Base-by-base conservation (phyloP, 2,329 filamentous ascomycete genomes). In the Colletotrichum simmondsii region DNA sequence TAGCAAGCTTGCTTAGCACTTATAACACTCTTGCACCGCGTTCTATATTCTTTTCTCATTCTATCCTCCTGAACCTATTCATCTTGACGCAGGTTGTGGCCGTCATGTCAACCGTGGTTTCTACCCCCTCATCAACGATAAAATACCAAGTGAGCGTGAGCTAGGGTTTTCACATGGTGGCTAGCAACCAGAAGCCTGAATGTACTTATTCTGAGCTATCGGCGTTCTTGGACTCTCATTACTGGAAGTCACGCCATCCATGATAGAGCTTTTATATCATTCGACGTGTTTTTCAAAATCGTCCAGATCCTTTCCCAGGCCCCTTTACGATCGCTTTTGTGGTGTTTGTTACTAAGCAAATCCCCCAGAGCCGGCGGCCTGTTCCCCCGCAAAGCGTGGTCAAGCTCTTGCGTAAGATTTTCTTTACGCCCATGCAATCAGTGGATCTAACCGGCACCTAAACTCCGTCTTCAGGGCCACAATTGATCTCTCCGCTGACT, bases 371-470 rank as follows among this genome's bases (percentile, higher is more conserved):
- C 42, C 16, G 16, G 35, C 28, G 37, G 28, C n/a, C 26, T 49
- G 14, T 42, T 53, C 37, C 65, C 69, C 69, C 65, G 69, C 65
- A 72, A 53, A 58, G 10, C 58, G 42, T 46, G 22, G 37, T 57
- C 52, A 72, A 68, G 16, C 30, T 72, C 49, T 68, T 19, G 28
- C 69, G 69, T 72, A 72, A 72, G 69, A 72, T 72, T 58, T 72
- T 68, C 69, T 22, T 28, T 12, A n/a, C 5, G 59, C 46, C 52
- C 65, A 42, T 58, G 65, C 42, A 68, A 72, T 68, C 58, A 63
- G 69, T 68, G 52, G 69, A 22, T 28, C 52, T 24, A 42, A 14
- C 32, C 49, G 32, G 49, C 57, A n/a, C 7, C 28, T 19, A 24
- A 30, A 52, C 11, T 30, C 32, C 62, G 30, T 37, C 16, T 56